phyloP scores from a whole-genome alignment of 331 rosid genomes.

The Rhamnella rubrinervis region DNA sequence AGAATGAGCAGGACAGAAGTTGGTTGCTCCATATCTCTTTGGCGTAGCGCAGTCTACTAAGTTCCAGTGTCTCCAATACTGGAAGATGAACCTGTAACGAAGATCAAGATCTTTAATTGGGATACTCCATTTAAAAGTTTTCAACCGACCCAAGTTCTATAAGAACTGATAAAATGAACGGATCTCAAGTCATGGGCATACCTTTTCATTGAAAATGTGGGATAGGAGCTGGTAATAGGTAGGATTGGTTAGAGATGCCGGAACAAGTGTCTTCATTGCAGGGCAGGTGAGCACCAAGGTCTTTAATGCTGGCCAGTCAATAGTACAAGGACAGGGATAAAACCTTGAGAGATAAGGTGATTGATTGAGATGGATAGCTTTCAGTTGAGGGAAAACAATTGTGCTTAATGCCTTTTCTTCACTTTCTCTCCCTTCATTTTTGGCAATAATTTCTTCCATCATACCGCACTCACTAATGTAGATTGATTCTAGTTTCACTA shows the following conservation, averaged over 20 bases:
- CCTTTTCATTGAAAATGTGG: background rate
- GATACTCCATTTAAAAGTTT: background rate
- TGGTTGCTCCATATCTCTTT: background rate
- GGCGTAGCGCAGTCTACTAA: background rate
- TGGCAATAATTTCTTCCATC: background rate
- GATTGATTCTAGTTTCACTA: background rate
- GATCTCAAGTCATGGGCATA: no score
- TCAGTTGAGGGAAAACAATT: background rate
- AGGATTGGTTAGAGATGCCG: background rate
- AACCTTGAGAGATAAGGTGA: background rate
- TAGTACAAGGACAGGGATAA: background rate
- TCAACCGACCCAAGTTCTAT: background rate
- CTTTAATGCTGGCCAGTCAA: background rate
- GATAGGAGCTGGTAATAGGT: no score
- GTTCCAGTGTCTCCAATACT: background rate
- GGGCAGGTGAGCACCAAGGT: background rate
- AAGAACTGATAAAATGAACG: no score
- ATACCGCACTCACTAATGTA: background rate
- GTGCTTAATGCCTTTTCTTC: background rate
- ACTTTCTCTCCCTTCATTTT: background rate
- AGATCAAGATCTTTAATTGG: no score
- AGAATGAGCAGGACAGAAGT: slow-evolving; percentile 19
- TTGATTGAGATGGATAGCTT: background rate
- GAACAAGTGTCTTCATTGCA: background rate
- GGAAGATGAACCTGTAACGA: slow-evolving; percentile 4